Evolutionary conservation across 2,329 filamentous ascomycete genomes (phyloP), one percentile per base, ranked within the genome.

Genomic region (Penicillium sp.): DNA sequence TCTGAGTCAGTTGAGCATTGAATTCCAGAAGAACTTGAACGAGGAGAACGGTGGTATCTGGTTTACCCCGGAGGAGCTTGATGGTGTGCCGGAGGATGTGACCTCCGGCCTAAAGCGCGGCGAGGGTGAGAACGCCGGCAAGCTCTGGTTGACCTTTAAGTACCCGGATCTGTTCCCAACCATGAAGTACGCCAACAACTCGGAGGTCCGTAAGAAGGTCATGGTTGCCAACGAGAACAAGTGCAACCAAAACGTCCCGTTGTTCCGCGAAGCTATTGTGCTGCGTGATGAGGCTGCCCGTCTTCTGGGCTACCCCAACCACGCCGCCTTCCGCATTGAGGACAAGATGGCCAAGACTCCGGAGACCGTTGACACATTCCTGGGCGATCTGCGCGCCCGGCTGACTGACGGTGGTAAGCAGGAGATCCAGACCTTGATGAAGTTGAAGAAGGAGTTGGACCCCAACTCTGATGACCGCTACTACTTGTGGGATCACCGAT

Each of bases 261-360:
- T 82, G 35, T 81, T 82, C 70, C 71, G 74, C 29, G 79, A 82
- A 66, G 74, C 78, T 3, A 72, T 81, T 44, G 58, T 80, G n/a
- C 71, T 82, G 45, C 76, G 81, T 61, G 79, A 82, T 51, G 79
- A 82, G 67, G 79, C 79, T 19, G 80, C 80, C 50, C 74, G 79
- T 45, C 63, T 82, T 50, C 68, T 82, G 16, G 80, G 79, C 4
- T 82, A 81, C 60, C 74, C 77, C 2, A 80, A 79, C 59, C 79
- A 82, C 65, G 79, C 80, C n/a, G 75, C 79, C 2, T 81, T 80
- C 68, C 73, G 74, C n/a, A 76, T 82, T 45, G 81, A 83, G 63
- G 78, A 81, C 52, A 80, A 81, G 63, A 82, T 84, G 75, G 78
- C 81, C 9, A 82, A 83, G 68, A 79, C 79, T 3, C 75, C 82